Evolutionary conservation across 768 basidiomycete species (phyloP).

Genomic region (Termitomyces bulborhizus): DNA sequence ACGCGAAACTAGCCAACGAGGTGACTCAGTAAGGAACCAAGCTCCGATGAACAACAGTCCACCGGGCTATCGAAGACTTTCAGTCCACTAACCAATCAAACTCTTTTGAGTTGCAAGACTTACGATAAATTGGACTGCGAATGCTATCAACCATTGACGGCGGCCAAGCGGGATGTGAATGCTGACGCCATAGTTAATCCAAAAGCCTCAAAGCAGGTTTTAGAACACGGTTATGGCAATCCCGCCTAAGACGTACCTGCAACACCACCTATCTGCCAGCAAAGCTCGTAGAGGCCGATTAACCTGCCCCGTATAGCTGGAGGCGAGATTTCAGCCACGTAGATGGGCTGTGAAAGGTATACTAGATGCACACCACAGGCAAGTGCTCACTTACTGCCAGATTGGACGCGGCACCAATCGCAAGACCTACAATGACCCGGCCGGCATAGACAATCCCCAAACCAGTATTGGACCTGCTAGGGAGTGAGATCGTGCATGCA

Average conservation of each 20-base stretch:
- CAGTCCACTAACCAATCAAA: not conserved
- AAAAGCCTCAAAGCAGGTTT: slow-evolving; percentile 18
- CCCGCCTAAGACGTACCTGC: slow-evolving; percentile 21
- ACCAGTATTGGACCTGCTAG: slow-evolving; percentile 21
- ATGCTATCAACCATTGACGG: slow-evolving; percentile 31
- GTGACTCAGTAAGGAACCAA: slow-evolving; percentile 28
- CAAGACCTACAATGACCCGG: slow-evolving; percentile 34
- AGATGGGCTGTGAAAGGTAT: slow-evolving; percentile 25
- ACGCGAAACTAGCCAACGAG: slow-evolving; percentile 31
- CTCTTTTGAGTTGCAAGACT: not conserved
- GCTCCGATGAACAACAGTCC: slow-evolving; percentile 27
- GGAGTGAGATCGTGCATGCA: not conserved
- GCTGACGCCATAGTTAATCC: slow-evolving; percentile 33
- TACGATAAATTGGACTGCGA: slow-evolving; percentile 32
- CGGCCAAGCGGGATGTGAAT: slow-evolving; percentile 21
- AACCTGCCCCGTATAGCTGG: slow-evolving; percentile 40
- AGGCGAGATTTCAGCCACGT: slow-evolving; percentile 39
- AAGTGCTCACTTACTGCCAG: slow-evolving; percentile 19
- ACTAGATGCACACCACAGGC: not conserved
- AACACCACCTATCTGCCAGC: slow-evolving; percentile 42
- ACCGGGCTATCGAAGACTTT: slow-evolving; percentile 20
- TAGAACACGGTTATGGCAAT: not conserved
- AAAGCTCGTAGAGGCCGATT: slow-evolving; percentile 43
- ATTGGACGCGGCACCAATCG: slow-evolving; percentile 31
- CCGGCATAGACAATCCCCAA: slow-evolving; percentile 35